Base-by-base conservation (phyloP, 495 filamentous ascomycete species). In the Monascus purpureus region DNA sequence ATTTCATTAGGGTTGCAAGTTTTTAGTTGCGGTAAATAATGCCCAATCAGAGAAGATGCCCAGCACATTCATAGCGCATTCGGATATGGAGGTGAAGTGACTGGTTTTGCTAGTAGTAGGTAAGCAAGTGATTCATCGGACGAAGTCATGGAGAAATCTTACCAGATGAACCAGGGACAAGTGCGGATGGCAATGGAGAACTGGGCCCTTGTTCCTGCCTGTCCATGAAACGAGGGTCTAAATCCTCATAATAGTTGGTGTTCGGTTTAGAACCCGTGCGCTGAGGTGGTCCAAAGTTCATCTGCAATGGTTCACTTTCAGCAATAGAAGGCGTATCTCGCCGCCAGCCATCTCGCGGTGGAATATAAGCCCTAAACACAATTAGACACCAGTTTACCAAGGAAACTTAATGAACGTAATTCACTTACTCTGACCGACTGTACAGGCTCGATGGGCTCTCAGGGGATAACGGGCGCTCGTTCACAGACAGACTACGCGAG, bases 11-110 rank as follows among this genome's bases (percentile, higher is more conserved):
- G n/a, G n/a, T n/a, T n/a, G n/a, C n/a, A n/a, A n/a, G n/a, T n/a
- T n/a, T n/a, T n/a, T n/a, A n/a, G n/a, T n/a, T n/a, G n/a, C n/a
- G n/a, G n/a, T n/a, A n/a, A n/a, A n/a, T n/a, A n/a, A n/a, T n/a
- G n/a, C n/a, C n/a, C n/a, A n/a, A n/a, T n/a, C n/a, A n/a, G n/a
- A n/a, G n/a, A n/a, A n/a, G n/a, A n/a, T n/a, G n/a, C n/a, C n/a
- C n/a, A n/a, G n/a, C n/a, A n/a, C n/a, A n/a, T 93, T 94, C 13
- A 90, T 55, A n/a, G 78, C 75, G 16, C 86, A 68, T 57, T 93
- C 81, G 0, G 75, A 82, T 25, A 94, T 75, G 15, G 77, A 83
- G 8, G 86, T 93, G 59, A 88, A 93, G 36, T 77, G 76, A 35
- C 75, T 82, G 18, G 70, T 62, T 38, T 87, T 82, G 37, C 75